Evolutionary conservation across 148 eudicot species (phyloP).

Genomic region (Rhododendron simsii): DNA sequence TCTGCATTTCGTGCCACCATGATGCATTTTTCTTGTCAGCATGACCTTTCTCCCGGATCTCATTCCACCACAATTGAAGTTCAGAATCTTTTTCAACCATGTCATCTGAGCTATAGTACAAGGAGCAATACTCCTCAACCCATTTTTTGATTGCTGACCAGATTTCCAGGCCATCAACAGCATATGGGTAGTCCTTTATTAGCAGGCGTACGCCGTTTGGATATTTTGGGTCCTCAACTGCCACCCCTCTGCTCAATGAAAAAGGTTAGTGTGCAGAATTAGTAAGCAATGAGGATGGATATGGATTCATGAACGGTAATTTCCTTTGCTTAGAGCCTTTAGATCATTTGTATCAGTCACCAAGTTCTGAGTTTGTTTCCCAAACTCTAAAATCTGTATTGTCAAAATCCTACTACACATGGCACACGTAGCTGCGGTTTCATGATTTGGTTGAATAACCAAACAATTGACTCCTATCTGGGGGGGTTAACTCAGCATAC

Average conservation of each 20-base stretch:
- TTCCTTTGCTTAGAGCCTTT: neutral
- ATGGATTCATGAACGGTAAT: neutral
- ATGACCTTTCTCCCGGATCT: conserved; percentile 64
- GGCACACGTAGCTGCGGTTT: neutral
- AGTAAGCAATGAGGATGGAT: neutral
- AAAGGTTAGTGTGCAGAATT: neutral
- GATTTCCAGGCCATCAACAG: conserved; percentile 78
- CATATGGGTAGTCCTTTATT: conserved; percentile 86
- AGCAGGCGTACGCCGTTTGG: conserved; percentile 56
- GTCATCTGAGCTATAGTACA: conserved; percentile 52
- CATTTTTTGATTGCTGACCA: conserved; percentile 76
- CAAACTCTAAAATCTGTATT: neutral
- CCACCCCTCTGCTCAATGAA: conserved; percentile 66
- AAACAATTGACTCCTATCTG: neutral
- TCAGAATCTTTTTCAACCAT: conserved; percentile 47
- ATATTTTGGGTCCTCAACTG: conserved; percentile 52
- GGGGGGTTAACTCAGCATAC: neutral
- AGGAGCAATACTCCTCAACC: conserved; percentile 66
- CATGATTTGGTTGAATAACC: neutral
- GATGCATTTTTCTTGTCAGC: conserved; percentile 66
- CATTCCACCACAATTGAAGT: conserved; percentile 81
- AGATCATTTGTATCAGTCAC: neutral
- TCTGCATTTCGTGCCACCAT: conserved; percentile 81
- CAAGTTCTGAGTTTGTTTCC: neutral
- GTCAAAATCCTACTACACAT: neutral